Evolutionary conservation across 345 rosid genomes (phyloP), one percentile per base, ranked within the genome.

Genomic region (Trapa bicornis): DNA sequence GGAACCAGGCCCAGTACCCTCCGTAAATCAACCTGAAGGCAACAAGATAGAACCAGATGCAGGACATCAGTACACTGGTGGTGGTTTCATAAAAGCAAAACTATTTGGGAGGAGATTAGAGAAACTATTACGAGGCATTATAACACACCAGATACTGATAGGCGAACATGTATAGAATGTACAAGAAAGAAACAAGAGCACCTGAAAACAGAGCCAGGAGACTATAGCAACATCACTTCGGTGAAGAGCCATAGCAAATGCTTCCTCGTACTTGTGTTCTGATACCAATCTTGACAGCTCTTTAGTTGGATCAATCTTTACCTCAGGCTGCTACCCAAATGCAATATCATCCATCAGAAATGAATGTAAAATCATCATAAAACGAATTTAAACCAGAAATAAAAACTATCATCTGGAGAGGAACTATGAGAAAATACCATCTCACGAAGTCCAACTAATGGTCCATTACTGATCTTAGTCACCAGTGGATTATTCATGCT

Each of bases 141-240:
- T 54, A 7, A 33, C n/a, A 10, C 60, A 58, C 63, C 63, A 58
- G 37, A 2, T 32, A 37, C 16, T 22, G 37, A 41, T 11, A 3
- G 12, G 1, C 7, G 66, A 38, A 5, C 47, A 37, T 48, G 47
- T 16, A 64, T 41, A 8, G 6, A 41, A 41, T 2, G 43, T 8
- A 41, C 6, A 41, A 8, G 63, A 60, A 33, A 32, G 42, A 42
- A 38, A 38, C 45, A n/a, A 53, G 52, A 17, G 17, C 72, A 84
- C 91, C 95, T 82, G 87, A 71, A 80, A 76, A 57, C 95, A 88
- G 72, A 88, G 69, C 95, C 95, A 86, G 50, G 95, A 88, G 17
- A 86, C 95, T 4, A 86, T 76, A 1, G 89, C 72, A 38, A 88
- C 87, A 33, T 88, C 91, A 68, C 86, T 86, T 81, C 87, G 83